Evolutionary conservation across 495 filamentous ascomycete genomes (phyloP).

Genomic region (Aspergillus baeticus): DNA sequence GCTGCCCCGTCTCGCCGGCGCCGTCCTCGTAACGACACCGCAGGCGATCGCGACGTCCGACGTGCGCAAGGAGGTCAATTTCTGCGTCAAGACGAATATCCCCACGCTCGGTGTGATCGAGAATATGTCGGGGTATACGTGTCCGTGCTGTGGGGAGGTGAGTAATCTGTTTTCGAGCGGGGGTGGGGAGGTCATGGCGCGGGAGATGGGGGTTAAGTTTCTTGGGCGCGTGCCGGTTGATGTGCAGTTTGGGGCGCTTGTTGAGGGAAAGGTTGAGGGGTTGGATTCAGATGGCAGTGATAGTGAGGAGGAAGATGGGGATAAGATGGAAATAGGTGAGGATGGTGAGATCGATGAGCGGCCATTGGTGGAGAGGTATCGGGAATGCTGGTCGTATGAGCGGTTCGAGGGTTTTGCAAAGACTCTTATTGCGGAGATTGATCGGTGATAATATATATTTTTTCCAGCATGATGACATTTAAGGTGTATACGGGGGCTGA

Average conservation of each 20-base stretch:
- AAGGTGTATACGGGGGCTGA: no score
- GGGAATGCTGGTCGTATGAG: slow-evolving; percentile 68
- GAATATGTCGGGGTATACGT: slow-evolving; percentile 97
- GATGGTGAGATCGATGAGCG: slow-evolving; percentile 48
- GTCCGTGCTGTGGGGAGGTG: slow-evolving; percentile 90
- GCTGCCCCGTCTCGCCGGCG: slow-evolving; percentile 63
- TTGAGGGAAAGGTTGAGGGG: slow-evolving; percentile 56
- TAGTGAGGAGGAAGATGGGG: slow-evolving; percentile 36
- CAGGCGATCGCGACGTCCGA: slow-evolving; percentile 92
- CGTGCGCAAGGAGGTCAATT: slow-evolving; percentile 94
- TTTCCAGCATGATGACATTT: neutral
- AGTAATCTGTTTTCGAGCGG: slow-evolving; percentile 90
- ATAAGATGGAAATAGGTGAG: slow-evolving; percentile 39
- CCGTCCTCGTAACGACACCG: slow-evolving; percentile 93
- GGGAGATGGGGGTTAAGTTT: slow-evolving; percentile 79
- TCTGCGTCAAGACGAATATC: slow-evolving; percentile 84
- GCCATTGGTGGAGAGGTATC: slow-evolving; percentile 74
- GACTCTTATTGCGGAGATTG: slow-evolving; percentile 48
- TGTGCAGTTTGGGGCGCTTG: slow-evolving; percentile 63
- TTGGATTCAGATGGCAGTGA: slow-evolving; percentile 35
- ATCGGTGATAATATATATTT: slow-evolving; percentile 17
- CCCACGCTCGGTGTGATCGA: slow-evolving; percentile 86
- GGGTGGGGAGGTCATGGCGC: slow-evolving; percentile 86
- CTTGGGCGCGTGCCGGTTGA: slow-evolving; percentile 89
- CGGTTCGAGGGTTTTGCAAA: slow-evolving; percentile 70